phyloP scores from a whole-genome alignment of 1,284 basidiomycete genomes.

The Trametes hirsuta region DNA sequence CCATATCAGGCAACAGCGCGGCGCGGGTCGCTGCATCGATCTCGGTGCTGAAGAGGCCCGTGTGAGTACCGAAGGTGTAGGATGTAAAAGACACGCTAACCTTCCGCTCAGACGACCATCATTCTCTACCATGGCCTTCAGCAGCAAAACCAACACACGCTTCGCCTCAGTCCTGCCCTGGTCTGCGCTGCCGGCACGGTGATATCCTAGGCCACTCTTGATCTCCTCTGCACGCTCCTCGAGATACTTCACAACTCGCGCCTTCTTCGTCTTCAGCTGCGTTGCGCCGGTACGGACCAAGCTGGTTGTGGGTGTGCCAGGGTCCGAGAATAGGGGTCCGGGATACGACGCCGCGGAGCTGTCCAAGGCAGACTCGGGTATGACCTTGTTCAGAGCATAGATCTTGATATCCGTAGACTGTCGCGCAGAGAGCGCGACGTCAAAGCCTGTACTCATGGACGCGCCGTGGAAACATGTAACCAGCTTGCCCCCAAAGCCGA shows the following conservation, averaged over 20 bases:
- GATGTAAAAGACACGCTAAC: conserved; percentile 45
- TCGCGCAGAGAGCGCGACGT: conserved; percentile 75
- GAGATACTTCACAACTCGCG: conserved; percentile 78
- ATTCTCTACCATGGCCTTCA: conserved; percentile 83
- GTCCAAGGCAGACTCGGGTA: conserved; percentile 70
- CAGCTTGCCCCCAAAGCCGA: conserved; percentile 89
- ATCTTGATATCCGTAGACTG: conserved; percentile 74
- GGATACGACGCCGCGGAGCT: conserved; percentile 68
- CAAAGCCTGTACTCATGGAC: conserved; percentile 70
- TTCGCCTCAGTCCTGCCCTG: conserved; percentile 75
- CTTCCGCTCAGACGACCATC: conserved; percentile 85
- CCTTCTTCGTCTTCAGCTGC: conserved; percentile 82
- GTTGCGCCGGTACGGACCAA: conserved; percentile 70
- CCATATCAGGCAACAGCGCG: conserved; percentile 66
- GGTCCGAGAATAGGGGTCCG: conserved; percentile 84
- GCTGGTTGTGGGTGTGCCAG: conserved; percentile 64
- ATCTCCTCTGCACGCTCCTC: conserved; percentile 78
- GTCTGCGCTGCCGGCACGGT: conserved; percentile 55
- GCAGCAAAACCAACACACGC: conserved; percentile 72
- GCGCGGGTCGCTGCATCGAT: conserved; percentile 68
- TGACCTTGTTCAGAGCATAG: conserved; percentile 65
- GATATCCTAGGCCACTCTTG: conserved; percentile 74
- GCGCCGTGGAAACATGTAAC: conserved; percentile 86
- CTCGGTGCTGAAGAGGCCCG: conserved; percentile 53
- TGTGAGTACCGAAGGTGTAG: conserved; percentile 4